Evolutionary conservation across 345 rosid genomes (phyloP), one percentile per base, ranked within the genome.

Genomic region (Kandelia obovata): DNA sequence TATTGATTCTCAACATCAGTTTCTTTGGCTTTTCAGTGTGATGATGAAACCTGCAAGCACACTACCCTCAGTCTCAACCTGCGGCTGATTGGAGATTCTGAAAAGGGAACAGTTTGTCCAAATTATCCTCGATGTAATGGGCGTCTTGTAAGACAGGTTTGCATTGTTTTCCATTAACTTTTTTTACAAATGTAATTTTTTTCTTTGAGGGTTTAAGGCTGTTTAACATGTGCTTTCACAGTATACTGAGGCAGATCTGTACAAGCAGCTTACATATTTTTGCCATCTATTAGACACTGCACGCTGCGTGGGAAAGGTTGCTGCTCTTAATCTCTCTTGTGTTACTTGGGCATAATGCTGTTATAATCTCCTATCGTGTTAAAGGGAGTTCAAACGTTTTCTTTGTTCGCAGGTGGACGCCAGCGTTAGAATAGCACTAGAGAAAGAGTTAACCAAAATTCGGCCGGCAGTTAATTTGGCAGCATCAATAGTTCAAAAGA

Each of bases 71-170:
- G 90, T 65, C 79, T 86, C 64, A 92, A 77, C 81, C 70, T 84
- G 71, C 87, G 83, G 65, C 72, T 92, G 74, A 55, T 92, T 6
- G 96, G 97, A 60, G 97, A 90, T 69, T 83, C 88, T 23, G 99
- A 92, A 71, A 83, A 80, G n/a, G 99, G 99, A 65, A 95, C 99
- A n/a, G 90, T 89, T 73, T 95, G 99, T 78, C 94, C 97, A 30
- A 91, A 85, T 75, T 88, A 95, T 77, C 99, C 99, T 35, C 89
- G 86, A 63, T 95, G 99, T 65, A 86, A 84, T 21, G 99, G 99
- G 5, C 86, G 74, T 69, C 97, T 95, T 55, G 62, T 81, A 64
- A 79, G 91, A 85, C 87, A 86, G 99, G 99, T 90, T 63, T 51
- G 16, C 27, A 6, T 56, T 52, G 8, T 53, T 39, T 63, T 53